phyloP scores from a whole-genome alignment of 2,329 filamentous ascomycete genomes.

The Aspergillus aculeatus region DNA sequence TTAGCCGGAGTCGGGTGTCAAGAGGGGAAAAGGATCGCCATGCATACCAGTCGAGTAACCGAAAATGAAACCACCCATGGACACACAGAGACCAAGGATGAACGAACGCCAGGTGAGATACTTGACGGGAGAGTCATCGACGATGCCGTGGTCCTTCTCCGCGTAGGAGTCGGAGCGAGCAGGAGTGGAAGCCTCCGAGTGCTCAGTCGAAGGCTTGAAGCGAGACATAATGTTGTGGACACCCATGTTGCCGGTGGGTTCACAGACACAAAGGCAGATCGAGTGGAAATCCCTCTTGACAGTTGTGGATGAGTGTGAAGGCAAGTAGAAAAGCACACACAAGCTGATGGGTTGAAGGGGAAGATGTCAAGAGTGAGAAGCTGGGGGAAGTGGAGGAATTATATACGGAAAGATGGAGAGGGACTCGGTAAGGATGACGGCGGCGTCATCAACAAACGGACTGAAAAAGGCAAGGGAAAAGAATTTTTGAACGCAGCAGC shows the following conservation, averaged over 20 bases:
- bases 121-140: slow-evolving; percentile 45
- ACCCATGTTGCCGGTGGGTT: slow-evolving; percentile 27
- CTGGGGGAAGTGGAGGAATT: slow-evolving; percentile 20
- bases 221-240: slow-evolving; percentile 29
- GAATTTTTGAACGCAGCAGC: slow-evolving; percentile 1
- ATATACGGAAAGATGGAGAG: slow-evolving; percentile 22
- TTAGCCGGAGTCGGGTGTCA: neutral
- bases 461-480: slow-evolving; percentile 9
- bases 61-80: slow-evolving; percentile 51
- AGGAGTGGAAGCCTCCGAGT: slow-evolving; percentile 35
- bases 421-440: slow-evolving; percentile 9
- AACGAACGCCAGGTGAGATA: slow-evolving; percentile 45
- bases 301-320: slow-evolving; percentile 4
- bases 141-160: slow-evolving; percentile 33
- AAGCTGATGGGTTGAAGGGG: slow-evolving; percentile 3
- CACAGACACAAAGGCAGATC: neutral
- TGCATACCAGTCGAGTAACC: slow-evolving; percentile 45
- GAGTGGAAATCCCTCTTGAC: neutral
- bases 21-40: slow-evolving; percentile 2
- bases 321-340: neutral
- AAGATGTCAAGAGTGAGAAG: slow-evolving; percentile 12
- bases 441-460: slow-evolving; percentile 20
- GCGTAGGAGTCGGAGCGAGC: slow-evolving; percentile 31
- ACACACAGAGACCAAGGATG: slow-evolving; percentile 46
- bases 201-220: slow-evolving; percentile 32